Evolutionary conservation across 306 rosid genomes (phyloP).

Genomic region (Psophocarpus tetragonolobus): DNA sequence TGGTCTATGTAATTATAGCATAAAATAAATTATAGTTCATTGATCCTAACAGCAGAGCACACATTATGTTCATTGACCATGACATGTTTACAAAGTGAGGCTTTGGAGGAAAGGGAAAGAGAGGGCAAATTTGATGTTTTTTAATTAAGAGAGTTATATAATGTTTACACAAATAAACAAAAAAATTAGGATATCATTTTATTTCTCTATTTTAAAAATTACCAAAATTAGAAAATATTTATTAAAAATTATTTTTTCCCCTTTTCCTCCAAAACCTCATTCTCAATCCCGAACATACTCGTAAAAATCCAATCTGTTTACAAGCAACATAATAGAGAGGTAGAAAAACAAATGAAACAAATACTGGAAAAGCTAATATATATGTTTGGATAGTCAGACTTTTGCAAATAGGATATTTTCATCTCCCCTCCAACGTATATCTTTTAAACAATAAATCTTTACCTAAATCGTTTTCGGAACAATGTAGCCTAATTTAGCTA

Average conservation of each 20-base stretch:
- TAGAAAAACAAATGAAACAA: background rate
- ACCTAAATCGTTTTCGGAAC: background rate
- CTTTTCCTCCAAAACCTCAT: background rate
- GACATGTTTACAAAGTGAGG: background rate
- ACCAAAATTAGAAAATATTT: background rate
- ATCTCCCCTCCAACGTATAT: conserved; percentile 8
- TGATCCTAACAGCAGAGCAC: too few relatives aligned
- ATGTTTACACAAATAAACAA: background rate
- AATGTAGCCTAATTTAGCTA: background rate
- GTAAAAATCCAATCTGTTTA: conserved; percentile 1
- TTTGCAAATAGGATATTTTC: conserved; percentile 25
- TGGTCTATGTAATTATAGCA: background rate
- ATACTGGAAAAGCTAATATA: background rate
- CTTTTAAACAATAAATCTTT: conserved; percentile 13
- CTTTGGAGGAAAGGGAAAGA: background rate
- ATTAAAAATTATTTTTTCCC: background rate
- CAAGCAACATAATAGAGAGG: background rate
- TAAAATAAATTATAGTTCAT: background rate
- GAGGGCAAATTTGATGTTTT: background rate
- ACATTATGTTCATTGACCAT: background rate
- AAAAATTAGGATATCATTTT: background rate
- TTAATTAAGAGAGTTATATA: background rate
- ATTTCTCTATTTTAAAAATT: background rate
- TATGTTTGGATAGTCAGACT: background rate
- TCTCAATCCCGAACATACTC: background rate